Conservation (phyloP, 2,329 filamentous ascomycete species). For the Aspergillus fijiensis region DNA sequence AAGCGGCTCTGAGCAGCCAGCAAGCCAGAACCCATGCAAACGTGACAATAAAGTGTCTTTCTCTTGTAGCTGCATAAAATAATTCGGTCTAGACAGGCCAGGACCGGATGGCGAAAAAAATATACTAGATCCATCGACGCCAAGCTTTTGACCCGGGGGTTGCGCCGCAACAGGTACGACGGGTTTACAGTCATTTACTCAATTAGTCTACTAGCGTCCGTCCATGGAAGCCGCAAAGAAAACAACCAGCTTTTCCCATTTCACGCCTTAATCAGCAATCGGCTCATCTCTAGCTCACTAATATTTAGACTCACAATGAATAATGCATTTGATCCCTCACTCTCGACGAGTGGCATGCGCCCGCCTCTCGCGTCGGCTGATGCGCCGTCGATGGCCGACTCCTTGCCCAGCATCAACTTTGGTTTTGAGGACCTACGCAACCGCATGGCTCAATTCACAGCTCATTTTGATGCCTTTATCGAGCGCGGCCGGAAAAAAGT, state of each 20-base stretch:
- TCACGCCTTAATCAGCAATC: not conserved
- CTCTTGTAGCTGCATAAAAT: not conserved
- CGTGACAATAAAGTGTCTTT: slow-evolving; percentile 1
- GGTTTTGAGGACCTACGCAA: slow-evolving; percentile 94
- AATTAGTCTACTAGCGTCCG: not conserved
- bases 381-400: slow-evolving; percentile 61
- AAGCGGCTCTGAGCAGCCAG: slow-evolving; percentile 9
- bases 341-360: slow-evolving; percentile 55
- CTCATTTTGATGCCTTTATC: slow-evolving; percentile 89
- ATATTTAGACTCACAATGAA: slow-evolving; percentile 25
- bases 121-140: slow-evolving; percentile 6
- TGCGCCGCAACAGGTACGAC: slow-evolving; percentile 15
- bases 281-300: not conserved
- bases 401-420: slow-evolving; percentile 86
- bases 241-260: not conserved
- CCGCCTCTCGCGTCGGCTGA: slow-evolving; percentile 53
- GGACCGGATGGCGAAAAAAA: not conserved
- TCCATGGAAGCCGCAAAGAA: not conserved
- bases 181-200: not conserved
- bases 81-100: not conserved
- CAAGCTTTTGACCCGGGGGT: slow-evolving; percentile 14
- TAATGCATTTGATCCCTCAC: slow-evolving; percentile 57
- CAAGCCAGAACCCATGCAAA: slow-evolving; percentile 7
- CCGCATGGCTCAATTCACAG: slow-evolving; percentile 90
- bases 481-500: slow-evolving; percentile 86